Conservation (phyloP, 1,284 basidiomycete genomes). For the Lignosus rhinocerotis region DNA sequence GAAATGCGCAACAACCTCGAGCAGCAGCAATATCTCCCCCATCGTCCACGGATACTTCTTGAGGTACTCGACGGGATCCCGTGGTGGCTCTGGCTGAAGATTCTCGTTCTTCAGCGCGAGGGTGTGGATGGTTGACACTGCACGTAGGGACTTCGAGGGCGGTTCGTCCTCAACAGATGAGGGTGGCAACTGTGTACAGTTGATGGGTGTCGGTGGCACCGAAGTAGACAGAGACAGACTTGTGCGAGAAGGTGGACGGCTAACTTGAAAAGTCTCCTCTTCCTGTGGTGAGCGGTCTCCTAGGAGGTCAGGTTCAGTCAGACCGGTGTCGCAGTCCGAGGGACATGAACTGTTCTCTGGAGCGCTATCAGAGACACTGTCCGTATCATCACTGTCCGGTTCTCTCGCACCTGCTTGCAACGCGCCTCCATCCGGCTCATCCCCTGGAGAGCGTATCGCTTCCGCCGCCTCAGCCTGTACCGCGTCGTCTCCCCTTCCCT, state of each 20-base stretch:
- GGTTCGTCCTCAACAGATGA: not conserved
- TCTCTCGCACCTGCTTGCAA: constrained; percentile 13
- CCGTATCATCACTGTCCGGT: constrained; percentile 5
- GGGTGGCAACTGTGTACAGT: not conserved
- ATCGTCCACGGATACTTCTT: constrained; percentile 22
- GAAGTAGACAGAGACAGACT: not conserved
- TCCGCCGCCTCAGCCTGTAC: not conserved
- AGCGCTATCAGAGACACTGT: constrained; percentile 15
- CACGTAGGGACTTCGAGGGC: not conserved
- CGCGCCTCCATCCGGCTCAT: constrained; percentile 2
- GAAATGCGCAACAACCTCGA: constrained; percentile 24
- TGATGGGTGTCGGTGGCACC: not conserved
- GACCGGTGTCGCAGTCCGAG: constrained; percentile 15
- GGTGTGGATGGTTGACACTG: not conserved
- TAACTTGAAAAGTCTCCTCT: not conserved
- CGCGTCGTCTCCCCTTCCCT: not conserved
- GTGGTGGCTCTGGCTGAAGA: constrained; percentile 14
- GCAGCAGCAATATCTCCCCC: constrained; percentile 22
- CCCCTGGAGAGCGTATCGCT: not conserved
- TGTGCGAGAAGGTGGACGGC: not conserved
- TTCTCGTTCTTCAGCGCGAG: constrained; percentile 8
- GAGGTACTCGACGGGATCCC: constrained; percentile 13
- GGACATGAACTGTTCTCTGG: constrained; percentile 12
- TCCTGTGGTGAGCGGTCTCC: constrained; percentile 5
- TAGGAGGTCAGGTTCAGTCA: constrained; percentile 12